A percentile compares a stretch with the other conserved stretches of the same genome.
phyloP scores from a whole-genome alignment of 2,329 filamentous ascomycete species.

The Nothopassalora personata region DNA sequence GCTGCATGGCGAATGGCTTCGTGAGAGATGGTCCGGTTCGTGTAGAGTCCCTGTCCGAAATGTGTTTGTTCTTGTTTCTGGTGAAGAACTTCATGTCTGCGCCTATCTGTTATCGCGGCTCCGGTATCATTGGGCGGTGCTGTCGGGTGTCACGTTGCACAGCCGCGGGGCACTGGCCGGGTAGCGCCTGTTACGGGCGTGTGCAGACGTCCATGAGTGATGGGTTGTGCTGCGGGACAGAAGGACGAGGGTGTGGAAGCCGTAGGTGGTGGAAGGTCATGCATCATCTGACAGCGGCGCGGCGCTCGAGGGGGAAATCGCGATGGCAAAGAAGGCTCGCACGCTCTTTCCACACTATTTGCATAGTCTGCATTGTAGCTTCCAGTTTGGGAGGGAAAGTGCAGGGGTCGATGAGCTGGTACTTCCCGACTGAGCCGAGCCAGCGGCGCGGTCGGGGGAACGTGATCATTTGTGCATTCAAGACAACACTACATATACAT shows the following conservation, averaged over 20 bases:
- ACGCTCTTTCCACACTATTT: neutral
- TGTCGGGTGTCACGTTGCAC: neutral
- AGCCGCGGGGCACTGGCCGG: neutral
- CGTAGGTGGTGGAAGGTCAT: neutral
- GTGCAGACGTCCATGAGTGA: neutral
- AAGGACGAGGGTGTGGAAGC: neutral
- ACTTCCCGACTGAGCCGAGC: neutral
- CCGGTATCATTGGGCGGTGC: neutral
- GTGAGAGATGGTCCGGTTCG: conserved; percentile 18
- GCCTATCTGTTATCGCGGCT: conserved; percentile 7
- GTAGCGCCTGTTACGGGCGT: neutral
- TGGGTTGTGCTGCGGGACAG: neutral
- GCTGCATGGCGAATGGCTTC: conserved; percentile 34
- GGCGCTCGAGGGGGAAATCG: neutral
- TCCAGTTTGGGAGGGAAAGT: neutral
- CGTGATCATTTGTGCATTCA: neutral
- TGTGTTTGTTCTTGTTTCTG: conserved; percentile 37
- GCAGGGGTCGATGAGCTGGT: neutral
- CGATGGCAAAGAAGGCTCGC: neutral
- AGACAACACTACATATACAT: neutral
- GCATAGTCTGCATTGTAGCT: neutral
- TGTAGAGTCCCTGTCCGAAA: conserved; percentile 13
- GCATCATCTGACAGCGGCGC: neutral
- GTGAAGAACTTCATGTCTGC: conserved; percentile 49
- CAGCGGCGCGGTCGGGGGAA: neutral